A percentile compares a stretch with the other conserved stretches of the same genome.
phyloP scores from a whole-genome alignment of 73 alveolate species.

The Paramecium octaurelia region DNA sequence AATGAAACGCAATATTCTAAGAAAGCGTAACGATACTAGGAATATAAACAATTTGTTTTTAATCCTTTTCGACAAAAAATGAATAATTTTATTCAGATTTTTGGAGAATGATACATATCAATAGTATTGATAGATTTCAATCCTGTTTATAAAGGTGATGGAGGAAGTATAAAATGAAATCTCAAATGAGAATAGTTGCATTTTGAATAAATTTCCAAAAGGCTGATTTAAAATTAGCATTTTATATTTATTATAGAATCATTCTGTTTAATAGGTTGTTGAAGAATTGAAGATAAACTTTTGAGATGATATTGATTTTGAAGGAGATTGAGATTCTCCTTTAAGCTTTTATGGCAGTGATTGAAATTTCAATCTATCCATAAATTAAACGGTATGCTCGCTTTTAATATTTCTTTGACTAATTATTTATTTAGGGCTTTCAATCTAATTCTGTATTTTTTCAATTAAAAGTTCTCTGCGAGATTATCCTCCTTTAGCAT shows the following conservation, averaged over 20 bases:
- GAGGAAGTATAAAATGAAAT: too few relatives aligned
- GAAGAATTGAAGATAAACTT: not conserved
- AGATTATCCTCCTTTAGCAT: not conserved
- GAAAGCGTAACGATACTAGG: too few relatives aligned
- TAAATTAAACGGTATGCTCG: not conserved
- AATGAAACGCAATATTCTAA: too few relatives aligned
- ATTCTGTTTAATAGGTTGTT: conserved; percentile 16
- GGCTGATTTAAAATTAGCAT: too few relatives aligned
- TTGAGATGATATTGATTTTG: not conserved
- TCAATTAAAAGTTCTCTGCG: not conserved
- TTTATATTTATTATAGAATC: not conserved
- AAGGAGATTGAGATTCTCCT: not conserved
- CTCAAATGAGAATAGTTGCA: too few relatives aligned
- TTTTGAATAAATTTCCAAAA: too few relatives aligned
- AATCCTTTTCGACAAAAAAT: too few relatives aligned
- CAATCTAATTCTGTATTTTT: not conserved
- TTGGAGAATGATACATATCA: too few relatives aligned
- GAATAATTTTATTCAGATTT: too few relatives aligned
- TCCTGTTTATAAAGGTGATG: too few relatives aligned
- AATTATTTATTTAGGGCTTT: not conserved
- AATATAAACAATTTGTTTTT: too few relatives aligned
- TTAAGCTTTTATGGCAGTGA: not conserved
- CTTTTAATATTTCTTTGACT: not conserved
- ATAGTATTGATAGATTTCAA: too few relatives aligned
- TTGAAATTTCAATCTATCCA: not conserved